Evolutionary conservation across 345 rosid species (phyloP).

Genomic region (Physaria fendleri): DNA sequence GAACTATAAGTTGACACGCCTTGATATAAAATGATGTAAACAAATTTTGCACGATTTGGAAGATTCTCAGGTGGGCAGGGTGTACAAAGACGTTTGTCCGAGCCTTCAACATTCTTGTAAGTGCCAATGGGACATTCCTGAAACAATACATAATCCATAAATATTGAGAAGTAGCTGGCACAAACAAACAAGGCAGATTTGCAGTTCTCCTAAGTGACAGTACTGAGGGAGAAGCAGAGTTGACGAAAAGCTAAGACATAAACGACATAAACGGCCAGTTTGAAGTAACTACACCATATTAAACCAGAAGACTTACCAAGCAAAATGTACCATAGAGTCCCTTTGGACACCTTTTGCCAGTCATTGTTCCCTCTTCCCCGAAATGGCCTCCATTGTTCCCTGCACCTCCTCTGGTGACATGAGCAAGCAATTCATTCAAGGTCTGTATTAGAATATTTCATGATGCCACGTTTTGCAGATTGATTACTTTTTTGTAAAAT

Average conservation of each 20-base stretch:
- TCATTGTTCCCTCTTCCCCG: constrained; percentile 81
- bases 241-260: constrained; percentile 4
- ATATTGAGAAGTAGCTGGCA: constrained; percentile 5
- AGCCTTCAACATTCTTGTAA: constrained; percentile 78
- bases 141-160: constrained; percentile 8
- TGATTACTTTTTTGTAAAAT: not conserved
- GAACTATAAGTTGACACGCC: constrained; percentile 1
- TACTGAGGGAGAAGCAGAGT: not conserved
- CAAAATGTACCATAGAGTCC: constrained; percentile 96
- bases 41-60: constrained; percentile 76
- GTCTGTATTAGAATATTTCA: not conserved
- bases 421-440: constrained; percentile 23
- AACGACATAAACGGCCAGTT: not conserved
- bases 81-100: constrained; percentile 72
- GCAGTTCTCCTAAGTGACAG: not conserved
- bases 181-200: constrained; percentile 4
- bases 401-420: constrained; percentile 78
- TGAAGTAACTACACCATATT: not conserved
- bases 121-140: constrained; percentile 99
- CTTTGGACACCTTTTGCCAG: constrained; percentile 84
- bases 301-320: constrained; percentile 40
- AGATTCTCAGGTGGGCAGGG: constrained; percentile 77
- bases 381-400: constrained; percentile 70
- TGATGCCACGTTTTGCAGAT: not conserved
- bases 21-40: constrained; percentile 32